Evolutionary conservation across 306 rosid genomes (phyloP).

Genomic region (Sechiopsis laciniata): DNA sequence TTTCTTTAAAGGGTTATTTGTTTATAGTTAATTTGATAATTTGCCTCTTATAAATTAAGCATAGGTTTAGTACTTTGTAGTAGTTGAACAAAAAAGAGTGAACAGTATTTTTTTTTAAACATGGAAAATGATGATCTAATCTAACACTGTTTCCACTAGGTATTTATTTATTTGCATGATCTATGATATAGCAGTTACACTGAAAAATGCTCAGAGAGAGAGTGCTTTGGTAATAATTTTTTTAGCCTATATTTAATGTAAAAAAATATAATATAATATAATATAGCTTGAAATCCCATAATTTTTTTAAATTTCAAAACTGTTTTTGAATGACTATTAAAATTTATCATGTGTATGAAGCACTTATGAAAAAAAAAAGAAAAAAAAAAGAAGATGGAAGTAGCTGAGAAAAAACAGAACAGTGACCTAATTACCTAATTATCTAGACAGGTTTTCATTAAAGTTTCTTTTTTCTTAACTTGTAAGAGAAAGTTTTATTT

Average conservation of each 20-base stretch:
- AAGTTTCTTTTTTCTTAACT: not conserved
- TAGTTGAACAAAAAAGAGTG: not conserved
- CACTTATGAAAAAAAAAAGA: not conserved
- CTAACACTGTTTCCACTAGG: not conserved
- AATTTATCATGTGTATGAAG: not conserved
- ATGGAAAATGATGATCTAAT: not conserved
- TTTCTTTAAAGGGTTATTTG: not conserved
- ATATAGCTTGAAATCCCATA: no score
- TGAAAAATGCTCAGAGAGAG: slow-evolving; percentile 2
- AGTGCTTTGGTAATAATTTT: not conserved
- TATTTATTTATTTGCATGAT: not conserved
- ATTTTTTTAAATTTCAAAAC: not conserved
- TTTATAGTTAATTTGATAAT: not conserved
- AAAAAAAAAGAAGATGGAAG: not conserved
- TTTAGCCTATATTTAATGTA: not conserved
- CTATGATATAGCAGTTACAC: not conserved
- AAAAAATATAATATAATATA: no score
- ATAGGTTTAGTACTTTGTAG: not conserved
- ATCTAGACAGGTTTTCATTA: not conserved
- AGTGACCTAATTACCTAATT: not conserved
- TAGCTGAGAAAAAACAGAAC: not conserved
- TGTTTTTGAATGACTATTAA: not conserved
- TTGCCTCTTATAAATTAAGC: not conserved
- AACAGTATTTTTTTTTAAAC: not conserved
- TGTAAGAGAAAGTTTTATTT: no score